Conservation (phyloP, 805 yeast genomes). For the Saccharomycopsis sp. region DNA sequence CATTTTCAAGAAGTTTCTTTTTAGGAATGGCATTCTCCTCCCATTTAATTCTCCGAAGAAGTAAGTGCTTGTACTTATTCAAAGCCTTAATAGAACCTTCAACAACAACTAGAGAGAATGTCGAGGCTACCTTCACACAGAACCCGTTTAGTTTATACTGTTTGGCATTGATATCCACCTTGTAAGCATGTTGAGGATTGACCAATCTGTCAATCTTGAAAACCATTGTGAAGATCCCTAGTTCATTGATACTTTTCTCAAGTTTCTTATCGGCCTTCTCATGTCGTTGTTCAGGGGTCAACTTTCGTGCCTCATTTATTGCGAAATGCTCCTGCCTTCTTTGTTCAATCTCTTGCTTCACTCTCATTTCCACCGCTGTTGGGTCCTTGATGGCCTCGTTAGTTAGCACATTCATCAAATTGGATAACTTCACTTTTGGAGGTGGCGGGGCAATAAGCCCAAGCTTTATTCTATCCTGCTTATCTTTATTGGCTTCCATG, state of each 20-base stretch:
- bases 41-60: conserved; percentile 67
- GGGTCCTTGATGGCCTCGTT: conserved; percentile 86
- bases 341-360: conserved; percentile 58
- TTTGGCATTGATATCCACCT: conserved; percentile 74
- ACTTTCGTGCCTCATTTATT: conserved; percentile 55
- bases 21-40: conserved; percentile 39
- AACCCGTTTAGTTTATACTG: conserved; percentile 64
- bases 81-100: conserved; percentile 68
- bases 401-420: conserved; percentile 80
- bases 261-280: conserved; percentile 42
- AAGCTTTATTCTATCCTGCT: conserved; percentile 67
- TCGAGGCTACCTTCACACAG: conserved; percentile 38
- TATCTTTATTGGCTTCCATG: conserved; percentile 53
- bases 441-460: conserved; percentile 86
- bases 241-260: conserved; percentile 38
- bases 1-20: conserved; percentile 22
- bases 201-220: conserved; percentile 48
- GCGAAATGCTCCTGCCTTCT: conserved; percentile 52
- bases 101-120: conserved; percentile 54
- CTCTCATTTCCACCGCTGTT: conserved; percentile 72
- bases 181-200: conserved; percentile 63
- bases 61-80: conserved; percentile 53
- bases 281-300: conserved; percentile 50
- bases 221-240: conserved; percentile 52
- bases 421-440: conserved; percentile 79